Conservation (phyloP, 2,329 filamentous ascomycete species). For the Clarireedia homoeocarpa region DNA sequence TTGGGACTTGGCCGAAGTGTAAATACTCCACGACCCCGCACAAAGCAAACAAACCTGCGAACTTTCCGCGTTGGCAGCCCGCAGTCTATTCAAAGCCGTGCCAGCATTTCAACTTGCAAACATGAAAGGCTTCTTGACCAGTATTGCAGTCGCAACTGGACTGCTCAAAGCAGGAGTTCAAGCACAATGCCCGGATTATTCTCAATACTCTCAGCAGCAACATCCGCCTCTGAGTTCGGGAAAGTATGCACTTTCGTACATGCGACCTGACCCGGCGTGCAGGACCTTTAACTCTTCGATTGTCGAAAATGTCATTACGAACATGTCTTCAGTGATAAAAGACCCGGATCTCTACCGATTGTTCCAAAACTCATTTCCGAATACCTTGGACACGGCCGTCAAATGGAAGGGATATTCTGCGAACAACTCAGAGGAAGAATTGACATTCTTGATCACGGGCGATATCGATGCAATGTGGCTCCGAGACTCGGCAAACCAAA, state of each 20-base stretch:
- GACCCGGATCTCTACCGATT: slow-evolving; percentile 69
- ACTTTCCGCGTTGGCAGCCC: no score
- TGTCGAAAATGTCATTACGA: slow-evolving; percentile 67
- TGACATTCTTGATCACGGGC: slow-evolving; percentile 51
- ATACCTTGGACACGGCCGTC: slow-evolving; percentile 67
- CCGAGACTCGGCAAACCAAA: slow-evolving; percentile 71
- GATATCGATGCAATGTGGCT: slow-evolving; percentile 84
- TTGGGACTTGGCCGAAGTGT: neutral
- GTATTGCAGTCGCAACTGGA: neutral
- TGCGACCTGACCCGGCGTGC: slow-evolving; percentile 68
- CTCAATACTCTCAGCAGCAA: slow-evolving; percentile 45
- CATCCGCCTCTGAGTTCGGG: slow-evolving; percentile 73
- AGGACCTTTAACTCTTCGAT: slow-evolving; percentile 72
- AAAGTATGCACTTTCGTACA: slow-evolving; percentile 67
- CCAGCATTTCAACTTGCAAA: neutral
- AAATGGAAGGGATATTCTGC: slow-evolving; percentile 56
- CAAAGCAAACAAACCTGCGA: neutral
- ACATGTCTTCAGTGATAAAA: slow-evolving; percentile 60
- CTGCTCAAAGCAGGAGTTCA: neutral
- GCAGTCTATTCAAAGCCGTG: neutral
- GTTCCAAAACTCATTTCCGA: slow-evolving; percentile 67
- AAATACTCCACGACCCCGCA: neutral
- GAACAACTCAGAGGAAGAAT: slow-evolving; percentile 52
- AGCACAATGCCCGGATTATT: slow-evolving; percentile 55
- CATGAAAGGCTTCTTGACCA: neutral